Conservation (phyloP, 441 rosid species). For the Kokia cookei region DNA sequence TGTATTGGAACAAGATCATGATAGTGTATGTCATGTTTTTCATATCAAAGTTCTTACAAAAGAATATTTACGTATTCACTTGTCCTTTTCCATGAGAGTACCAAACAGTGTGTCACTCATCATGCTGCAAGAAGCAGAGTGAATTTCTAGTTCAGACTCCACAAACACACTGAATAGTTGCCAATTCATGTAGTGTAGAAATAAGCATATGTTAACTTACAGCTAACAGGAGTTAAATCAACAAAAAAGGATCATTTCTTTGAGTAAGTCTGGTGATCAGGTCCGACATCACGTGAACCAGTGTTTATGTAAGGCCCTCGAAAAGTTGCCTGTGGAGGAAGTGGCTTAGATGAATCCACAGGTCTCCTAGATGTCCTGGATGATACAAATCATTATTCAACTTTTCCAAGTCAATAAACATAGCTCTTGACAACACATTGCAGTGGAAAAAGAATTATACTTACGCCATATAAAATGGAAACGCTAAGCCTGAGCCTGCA, state of each 20-base stretch:
- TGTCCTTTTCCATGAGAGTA: too few species aligned
- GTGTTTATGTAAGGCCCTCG: conserved; percentile 95
- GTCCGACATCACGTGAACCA: conserved; percentile 89
- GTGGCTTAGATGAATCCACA: conserved; percentile 76
- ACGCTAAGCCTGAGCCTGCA: conserved; percentile 71
- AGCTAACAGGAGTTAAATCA: too few species aligned
- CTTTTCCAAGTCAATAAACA: background rate
- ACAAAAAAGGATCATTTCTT: conserved; percentile 44
- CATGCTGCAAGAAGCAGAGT: background rate
- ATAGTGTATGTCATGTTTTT: background rate
- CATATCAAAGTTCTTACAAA: background rate
- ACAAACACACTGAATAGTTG: background rate
- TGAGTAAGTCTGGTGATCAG: conserved; percentile 59
- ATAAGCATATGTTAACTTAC: background rate
- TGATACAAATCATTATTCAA: conserved; percentile 2
- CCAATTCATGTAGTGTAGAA: background rate
- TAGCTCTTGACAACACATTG: background rate
- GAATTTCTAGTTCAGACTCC: background rate
- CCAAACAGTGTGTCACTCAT: background rate
- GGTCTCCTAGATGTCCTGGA: conserved; percentile 63
- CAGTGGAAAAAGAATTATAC: conserved; percentile 9
- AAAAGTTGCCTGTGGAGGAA: conserved; percentile 93
- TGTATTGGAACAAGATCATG: too few species aligned
- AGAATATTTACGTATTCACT: background rate
- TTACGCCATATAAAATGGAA: conserved; percentile 87